These are phyloP conservation scores for Penicillium roqueforti DNA, from an alignment of 495 filamentous ascomycete species.

Conservation along the genomic window DNA sequence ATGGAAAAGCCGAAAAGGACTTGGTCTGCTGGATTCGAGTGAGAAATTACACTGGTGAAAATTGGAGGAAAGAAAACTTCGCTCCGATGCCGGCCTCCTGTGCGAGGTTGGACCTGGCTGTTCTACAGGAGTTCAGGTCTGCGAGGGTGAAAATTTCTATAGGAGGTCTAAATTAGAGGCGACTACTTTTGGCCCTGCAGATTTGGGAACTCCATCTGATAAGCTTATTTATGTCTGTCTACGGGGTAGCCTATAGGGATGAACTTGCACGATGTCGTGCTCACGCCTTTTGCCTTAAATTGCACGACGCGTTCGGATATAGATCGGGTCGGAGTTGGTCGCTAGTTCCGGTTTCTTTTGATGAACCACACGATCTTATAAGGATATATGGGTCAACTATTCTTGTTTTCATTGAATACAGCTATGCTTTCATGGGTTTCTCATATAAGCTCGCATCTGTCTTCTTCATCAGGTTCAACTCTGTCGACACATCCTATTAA, in stretches of 20 bases:
- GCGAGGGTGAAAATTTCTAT: not conserved
- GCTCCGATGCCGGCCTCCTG: conserved; percentile 8
- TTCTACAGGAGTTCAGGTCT: not conserved
- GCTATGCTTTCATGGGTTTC: not conserved
- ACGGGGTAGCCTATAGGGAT: not conserved
- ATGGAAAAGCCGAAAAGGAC: conserved; percentile 15
- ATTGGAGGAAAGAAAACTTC: conserved; percentile 16
- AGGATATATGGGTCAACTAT: too few relatives aligned
- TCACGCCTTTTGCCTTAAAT: not conserved
- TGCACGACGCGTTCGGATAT: not conserved
- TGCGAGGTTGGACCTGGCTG: not conserved
- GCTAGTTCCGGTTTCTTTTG: not conserved
- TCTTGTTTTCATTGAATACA: not conserved
- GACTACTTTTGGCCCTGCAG: not conserved
- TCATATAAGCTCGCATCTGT: too few relatives aligned
- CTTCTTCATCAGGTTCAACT: too few relatives aligned
- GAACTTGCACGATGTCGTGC: not conserved
- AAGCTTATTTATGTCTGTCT: not conserved
- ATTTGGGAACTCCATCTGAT: not conserved
- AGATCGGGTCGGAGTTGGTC: not conserved
- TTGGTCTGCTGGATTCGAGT: not conserved
- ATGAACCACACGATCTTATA: not conserved
- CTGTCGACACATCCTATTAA: too few relatives aligned
- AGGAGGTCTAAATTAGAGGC: not conserved
- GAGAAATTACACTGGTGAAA: not conserved